Percentiles rank a stretch among this genome's conserved stretches.
These are phyloP conservation scores for Meripilus lineatus DNA, from an alignment of 1,284 basidiomycete species.

Conservation along the genomic window DNA sequence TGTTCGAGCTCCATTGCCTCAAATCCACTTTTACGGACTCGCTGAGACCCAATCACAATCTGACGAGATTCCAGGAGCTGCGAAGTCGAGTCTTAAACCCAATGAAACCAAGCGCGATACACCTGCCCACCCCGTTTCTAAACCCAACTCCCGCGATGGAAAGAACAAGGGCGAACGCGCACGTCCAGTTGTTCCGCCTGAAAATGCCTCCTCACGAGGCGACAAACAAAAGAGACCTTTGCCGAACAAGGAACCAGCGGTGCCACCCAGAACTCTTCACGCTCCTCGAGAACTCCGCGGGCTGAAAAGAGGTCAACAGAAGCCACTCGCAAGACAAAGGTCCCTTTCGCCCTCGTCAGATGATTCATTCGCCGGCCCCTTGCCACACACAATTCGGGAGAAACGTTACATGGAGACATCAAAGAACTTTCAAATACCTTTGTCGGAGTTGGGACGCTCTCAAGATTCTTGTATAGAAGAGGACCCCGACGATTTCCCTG, in stretches of 20 bases:
- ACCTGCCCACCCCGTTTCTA: slow-evolving; percentile 16
- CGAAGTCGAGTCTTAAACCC: too few species aligned
- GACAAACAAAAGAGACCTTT: too few species aligned
- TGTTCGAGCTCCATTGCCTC: not conserved
- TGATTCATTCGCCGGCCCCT: slow-evolving; percentile 57
- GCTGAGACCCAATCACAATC: slow-evolving; percentile 48
- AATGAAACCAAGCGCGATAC: too few species aligned
- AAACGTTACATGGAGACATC: slow-evolving; percentile 42
- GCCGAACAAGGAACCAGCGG: too few species aligned
- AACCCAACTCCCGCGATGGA: slow-evolving; percentile 44
- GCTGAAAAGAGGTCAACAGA: too few species aligned
- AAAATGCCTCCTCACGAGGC: not conserved
- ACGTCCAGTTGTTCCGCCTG: slow-evolving; percentile 11
- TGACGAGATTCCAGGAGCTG: slow-evolving; percentile 28
- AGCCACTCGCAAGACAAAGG: slow-evolving; percentile 17
- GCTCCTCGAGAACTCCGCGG: too few species aligned
- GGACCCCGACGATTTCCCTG: too few species aligned
- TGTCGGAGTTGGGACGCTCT: slow-evolving; percentile 44
- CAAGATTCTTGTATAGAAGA: too few species aligned
- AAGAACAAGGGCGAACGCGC: slow-evolving; percentile 31
- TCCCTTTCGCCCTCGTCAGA: slow-evolving; percentile 39
- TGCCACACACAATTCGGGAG: slow-evolving; percentile 39
- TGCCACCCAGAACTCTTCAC: too few species aligned
- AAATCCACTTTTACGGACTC: slow-evolving; percentile 53
- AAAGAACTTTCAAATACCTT: slow-evolving; percentile 49